Conservation (phyloP, 805 yeast species). For the Kazachstania psychrophila region DNA sequence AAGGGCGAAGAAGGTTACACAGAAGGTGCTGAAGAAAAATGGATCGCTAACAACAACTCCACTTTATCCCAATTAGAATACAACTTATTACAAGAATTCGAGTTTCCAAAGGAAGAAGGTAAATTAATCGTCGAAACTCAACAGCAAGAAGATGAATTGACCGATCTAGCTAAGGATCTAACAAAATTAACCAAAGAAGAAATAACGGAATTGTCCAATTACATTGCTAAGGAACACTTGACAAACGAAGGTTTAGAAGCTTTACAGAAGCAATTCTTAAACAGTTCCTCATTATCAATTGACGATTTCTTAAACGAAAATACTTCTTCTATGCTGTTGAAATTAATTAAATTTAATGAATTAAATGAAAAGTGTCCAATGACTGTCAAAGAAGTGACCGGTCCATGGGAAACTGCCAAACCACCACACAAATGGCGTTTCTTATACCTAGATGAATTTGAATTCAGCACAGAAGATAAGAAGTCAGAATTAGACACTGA, state of each 20-base stretch:
- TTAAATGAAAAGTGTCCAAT: conserved; percentile 54
- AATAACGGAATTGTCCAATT: conserved; percentile 40
- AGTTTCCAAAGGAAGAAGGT: conserved; percentile 62
- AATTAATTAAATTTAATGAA: conserved; percentile 46
- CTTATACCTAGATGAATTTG: conserved; percentile 29
- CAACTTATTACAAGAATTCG: conserved; percentile 66
- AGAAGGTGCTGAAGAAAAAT: conserved; percentile 67
- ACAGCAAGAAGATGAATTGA: conserved; percentile 1
- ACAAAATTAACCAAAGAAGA: conserved; percentile 34
- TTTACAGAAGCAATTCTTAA: conserved; percentile 46
- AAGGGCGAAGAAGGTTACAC: conserved; percentile 78
- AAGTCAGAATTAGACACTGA: conserved; percentile 25
- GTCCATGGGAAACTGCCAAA: conserved; percentile 84
- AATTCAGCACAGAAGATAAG: conserved; percentile 14
- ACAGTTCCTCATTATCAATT: conserved; percentile 63
- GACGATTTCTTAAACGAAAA: conserved; percentile 51
- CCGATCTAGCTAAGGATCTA: conserved; percentile 8
- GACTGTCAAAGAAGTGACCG: conserved; percentile 41
- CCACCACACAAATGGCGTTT: conserved; percentile 93
- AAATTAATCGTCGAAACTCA: neutral
- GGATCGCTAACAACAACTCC: conserved; percentile 54
- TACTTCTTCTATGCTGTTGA: conserved; percentile 39
- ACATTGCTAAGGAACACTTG: conserved; percentile 47
- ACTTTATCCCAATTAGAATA: conserved; percentile 74
- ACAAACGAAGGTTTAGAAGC: conserved; percentile 30